These are phyloP conservation scores for Bondarzewia mesenterica DNA, from an alignment of 1,284 basidiomycete genomes.

Conservation along the genomic window DNA sequence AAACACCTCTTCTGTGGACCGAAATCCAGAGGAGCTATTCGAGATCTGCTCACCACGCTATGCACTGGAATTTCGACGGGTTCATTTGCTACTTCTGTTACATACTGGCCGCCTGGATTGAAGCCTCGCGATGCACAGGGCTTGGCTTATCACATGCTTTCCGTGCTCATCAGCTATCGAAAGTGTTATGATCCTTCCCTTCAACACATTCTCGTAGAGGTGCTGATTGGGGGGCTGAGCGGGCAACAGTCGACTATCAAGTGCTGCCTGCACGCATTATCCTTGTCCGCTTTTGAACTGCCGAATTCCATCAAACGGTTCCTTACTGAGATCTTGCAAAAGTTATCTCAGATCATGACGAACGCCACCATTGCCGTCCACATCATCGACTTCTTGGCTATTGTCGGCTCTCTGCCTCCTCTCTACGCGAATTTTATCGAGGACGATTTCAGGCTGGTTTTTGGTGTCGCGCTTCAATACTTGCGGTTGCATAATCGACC, in stretches of 20 bases:
- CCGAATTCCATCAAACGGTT: slow-evolving; percentile 78
- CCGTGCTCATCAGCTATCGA: slow-evolving; percentile 86
- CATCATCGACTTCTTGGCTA: slow-evolving; percentile 88
- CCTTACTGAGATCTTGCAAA: slow-evolving; percentile 78
- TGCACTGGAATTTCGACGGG: slow-evolving; percentile 62
- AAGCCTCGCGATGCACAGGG: slow-evolving; percentile 84
- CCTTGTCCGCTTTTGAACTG: slow-evolving; percentile 86
- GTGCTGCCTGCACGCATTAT: slow-evolving; percentile 87
- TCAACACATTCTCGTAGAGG: slow-evolving; percentile 73
- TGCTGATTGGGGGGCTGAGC: slow-evolving; percentile 79
- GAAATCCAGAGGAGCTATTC: slow-evolving; percentile 59
- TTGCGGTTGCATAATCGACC: slow-evolving; percentile 85
- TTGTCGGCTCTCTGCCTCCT: slow-evolving; percentile 74
- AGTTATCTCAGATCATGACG: slow-evolving; percentile 91
- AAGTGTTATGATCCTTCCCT: slow-evolving; percentile 68
- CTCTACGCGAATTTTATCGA: slow-evolving; percentile 93
- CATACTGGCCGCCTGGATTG: slow-evolving; percentile 54
- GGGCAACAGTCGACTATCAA: slow-evolving; percentile 78
- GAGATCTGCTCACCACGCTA: slow-evolving; percentile 59
- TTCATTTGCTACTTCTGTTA: slow-evolving; percentile 51
- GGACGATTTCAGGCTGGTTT: slow-evolving; percentile 88
- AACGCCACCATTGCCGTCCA: slow-evolving; percentile 92
- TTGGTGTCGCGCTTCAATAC: slow-evolving; percentile 92
- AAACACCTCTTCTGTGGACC: slow-evolving; percentile 97
- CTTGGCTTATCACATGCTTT: slow-evolving; percentile 82